Evolutionary conservation across 2,329 filamentous ascomycete species (phyloP).

Genomic region (Macrophomina pseudophaseolina): DNA sequence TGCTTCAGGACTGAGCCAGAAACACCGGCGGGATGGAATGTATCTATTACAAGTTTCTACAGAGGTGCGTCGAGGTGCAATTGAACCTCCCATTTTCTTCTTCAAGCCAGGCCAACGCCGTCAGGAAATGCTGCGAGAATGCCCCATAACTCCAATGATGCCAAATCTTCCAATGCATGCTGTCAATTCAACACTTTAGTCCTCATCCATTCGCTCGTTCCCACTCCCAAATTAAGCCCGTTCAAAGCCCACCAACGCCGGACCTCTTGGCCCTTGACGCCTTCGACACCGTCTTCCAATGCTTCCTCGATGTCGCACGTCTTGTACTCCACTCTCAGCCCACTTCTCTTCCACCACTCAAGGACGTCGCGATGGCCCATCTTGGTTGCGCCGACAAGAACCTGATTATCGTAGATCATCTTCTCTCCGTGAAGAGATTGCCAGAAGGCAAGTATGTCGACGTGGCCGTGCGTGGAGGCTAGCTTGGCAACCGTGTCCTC

Average conservation of each 20-base stretch:
- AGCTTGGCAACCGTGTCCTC: slow-evolving; percentile 83
- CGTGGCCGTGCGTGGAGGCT: slow-evolving; percentile 83
- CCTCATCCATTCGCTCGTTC: slow-evolving; percentile 90
- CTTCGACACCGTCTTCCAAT: slow-evolving; percentile 80
- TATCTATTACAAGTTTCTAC: slow-evolving; percentile 4
- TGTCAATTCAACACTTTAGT: slow-evolving; percentile 64
- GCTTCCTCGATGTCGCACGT: slow-evolving; percentile 96
- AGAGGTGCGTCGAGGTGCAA: neutral
- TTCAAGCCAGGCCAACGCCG: neutral
- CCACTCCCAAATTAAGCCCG: slow-evolving; percentile 78
- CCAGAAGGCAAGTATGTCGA: slow-evolving; percentile 84
- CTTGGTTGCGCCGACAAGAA: slow-evolving; percentile 84
- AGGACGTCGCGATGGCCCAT: slow-evolving; percentile 83
- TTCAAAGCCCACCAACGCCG: slow-evolving; percentile 87
- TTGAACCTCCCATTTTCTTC: neutral
- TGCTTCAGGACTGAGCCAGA: too few relatives aligned
- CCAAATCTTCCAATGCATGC: neutral
- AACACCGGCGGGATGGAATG: neutral
- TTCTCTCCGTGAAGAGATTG: slow-evolving; percentile 74
- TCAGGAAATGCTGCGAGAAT: neutral
- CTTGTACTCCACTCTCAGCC: slow-evolving; percentile 84
- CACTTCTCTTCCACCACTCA: slow-evolving; percentile 88
- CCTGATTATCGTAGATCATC: slow-evolving; percentile 81
- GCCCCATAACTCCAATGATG: slow-evolving; percentile 6
- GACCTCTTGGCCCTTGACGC: slow-evolving; percentile 71